Evolutionary conservation across 345 rosid species (phyloP).

Genomic region (Melaleuca alternifolia): DNA sequence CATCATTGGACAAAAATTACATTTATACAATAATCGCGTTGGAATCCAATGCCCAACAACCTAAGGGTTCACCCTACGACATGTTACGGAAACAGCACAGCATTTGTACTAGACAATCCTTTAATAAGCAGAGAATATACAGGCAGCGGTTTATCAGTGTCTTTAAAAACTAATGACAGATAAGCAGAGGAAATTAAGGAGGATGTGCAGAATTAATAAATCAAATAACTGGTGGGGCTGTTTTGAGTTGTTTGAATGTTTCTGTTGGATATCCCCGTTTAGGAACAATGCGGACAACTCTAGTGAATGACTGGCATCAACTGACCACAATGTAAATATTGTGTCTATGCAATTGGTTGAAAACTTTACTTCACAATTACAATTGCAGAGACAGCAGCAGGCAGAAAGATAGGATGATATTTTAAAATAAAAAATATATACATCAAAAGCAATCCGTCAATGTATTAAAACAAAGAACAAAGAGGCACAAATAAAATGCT

Average conservation of each 20-base stretch:
- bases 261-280: neutral
- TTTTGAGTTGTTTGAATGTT: neutral
- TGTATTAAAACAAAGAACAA: neutral
- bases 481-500: neutral
- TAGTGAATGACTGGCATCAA: neutral
- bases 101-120: neutral
- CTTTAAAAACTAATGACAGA: neutral
- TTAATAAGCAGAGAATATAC: neutral
- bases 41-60: neutral
- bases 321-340: neutral
- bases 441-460: neutral
- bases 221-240: neutral
- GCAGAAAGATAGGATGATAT: neutral
- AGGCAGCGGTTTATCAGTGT: neutral
- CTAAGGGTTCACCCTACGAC: neutral
- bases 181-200: neutral
- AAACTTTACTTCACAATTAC: neutral
- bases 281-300: neutral
- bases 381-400: neutral
- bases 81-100: neutral
- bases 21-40: neutral
- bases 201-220: neutral
- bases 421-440: neutral
- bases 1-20: neutral
- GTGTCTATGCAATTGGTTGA: neutral